Percentiles rank a stretch among this genome's conserved stretches.
Conservation (phyloP, 495 filamentous ascomycete genomes). For the Amniculicola lignicola region DNA sequence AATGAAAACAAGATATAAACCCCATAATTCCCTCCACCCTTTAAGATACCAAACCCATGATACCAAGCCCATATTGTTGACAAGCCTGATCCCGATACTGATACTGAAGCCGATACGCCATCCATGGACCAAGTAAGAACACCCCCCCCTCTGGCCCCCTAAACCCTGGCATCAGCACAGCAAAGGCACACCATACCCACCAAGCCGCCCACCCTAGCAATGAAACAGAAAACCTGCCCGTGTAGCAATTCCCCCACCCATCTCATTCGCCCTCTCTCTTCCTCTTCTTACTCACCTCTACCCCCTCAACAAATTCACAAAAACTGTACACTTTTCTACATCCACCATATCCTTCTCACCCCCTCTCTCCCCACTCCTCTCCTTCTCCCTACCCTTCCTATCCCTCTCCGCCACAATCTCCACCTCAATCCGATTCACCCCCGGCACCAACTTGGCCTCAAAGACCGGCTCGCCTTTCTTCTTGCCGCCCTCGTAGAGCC, state of each 20-base stretch:
- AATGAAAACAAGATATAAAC: too few species aligned
- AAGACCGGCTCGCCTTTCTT: conserved; percentile 39
- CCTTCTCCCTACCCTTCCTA: conserved; percentile 10
- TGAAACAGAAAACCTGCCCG: background rate
- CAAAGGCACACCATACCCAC: too few species aligned
- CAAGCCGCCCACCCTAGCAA: too few species aligned
- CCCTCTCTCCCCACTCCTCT: conserved; percentile 11
- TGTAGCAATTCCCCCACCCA: background rate
- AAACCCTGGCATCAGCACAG: too few species aligned
- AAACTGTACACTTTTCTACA: conserved; percentile 42
- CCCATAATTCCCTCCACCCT: too few species aligned
- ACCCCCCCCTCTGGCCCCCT: too few species aligned
- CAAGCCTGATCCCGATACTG: too few species aligned
- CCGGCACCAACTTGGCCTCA: conserved; percentile 38
- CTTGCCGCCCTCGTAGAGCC: conserved; percentile 12
- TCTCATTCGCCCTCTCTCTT: background rate
- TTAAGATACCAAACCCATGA: too few species aligned
- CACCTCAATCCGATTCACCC: conserved; percentile 44
- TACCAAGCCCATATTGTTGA: too few species aligned
- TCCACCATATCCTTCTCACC: conserved; percentile 36
- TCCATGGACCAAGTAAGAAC: too few species aligned
- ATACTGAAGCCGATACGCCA: too few species aligned
- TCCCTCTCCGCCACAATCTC: conserved; percentile 39
- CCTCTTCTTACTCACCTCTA: background rate
- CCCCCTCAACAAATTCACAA: conserved; percentile 39